Conservation (phyloP, 257 asterid genomes). For the Solanum pennellii region DNA sequence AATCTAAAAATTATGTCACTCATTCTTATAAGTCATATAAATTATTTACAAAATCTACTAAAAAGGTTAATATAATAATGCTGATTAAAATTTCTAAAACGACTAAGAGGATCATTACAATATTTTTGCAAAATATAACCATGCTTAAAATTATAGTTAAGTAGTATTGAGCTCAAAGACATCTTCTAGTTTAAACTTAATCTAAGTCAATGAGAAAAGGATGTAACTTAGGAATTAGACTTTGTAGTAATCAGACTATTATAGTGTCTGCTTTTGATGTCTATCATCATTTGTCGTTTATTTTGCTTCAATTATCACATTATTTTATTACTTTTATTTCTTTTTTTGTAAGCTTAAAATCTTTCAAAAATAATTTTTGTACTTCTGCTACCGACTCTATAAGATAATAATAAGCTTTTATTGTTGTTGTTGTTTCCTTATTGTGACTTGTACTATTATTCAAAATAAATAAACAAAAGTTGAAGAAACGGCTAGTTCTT, state of each 20-base stretch:
- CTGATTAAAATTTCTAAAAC: no score
- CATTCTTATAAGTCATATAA: no score
- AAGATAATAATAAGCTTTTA: not conserved
- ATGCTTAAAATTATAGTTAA: not conserved
- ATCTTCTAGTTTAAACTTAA: not conserved
- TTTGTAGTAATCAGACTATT: not conserved
- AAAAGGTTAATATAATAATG: no score
- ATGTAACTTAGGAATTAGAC: not conserved
- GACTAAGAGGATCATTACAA: no score
- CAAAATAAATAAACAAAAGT: not conserved
- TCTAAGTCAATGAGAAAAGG: not conserved
- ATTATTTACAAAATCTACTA: no score
- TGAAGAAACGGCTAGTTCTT: not conserved
- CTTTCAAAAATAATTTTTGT: not conserved
- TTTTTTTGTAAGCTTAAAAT: not conserved
- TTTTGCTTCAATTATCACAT: fast-evolving
- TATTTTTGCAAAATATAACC: no score
- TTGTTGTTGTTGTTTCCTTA: not conserved
- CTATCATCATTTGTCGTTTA: not conserved
- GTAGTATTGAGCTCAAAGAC: not conserved
- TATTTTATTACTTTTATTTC: fast-evolving
- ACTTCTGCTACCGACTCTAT: not conserved
- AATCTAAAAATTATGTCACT: no score
- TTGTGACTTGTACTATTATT: not conserved
- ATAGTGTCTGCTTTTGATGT: not conserved